Evolutionary conservation across 495 filamentous ascomycete species (phyloP), one percentile per base, ranked within the genome.

Genomic region (Aspergillus carlsbadensis): DNA sequence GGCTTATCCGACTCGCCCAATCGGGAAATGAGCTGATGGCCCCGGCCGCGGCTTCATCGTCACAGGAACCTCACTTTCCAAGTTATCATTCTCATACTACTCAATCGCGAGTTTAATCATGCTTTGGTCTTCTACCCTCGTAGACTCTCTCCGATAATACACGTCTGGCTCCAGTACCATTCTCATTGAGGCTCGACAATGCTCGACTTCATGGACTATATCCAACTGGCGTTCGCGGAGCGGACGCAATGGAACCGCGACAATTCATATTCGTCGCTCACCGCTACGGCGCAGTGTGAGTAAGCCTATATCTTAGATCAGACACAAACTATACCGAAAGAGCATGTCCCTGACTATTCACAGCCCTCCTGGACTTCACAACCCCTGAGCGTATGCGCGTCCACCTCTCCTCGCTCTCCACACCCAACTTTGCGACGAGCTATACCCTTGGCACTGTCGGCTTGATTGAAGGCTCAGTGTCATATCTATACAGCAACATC

Each of bases 171-270:
- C 10, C 14, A 17, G 50, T 7, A 51, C 13, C 43, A 17, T 31
- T 41, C 29, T 18, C 20, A 6, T 42, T 31, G 1, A 33, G 14
- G 36, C 22, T 45, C 49, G 56, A 78, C 53, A 57, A 98, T 98
- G 94, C 85, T 96, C 76, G 87, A 90, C 70, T 98, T 97, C 78
- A 98, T 98, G 92, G 91, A 97, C 68, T 92, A 96, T 74, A 86
- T 98, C 72, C 93, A 95, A 71, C 84, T 90, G 68, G 87, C 91
- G 69, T 98, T 98, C 75, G 89, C 89, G 70, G 80, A 87, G 71
- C 86, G 87, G 52, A 91, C 91, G 6, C 78, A 84, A 60, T 98
- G 94, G 94, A 90, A 93, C 67, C 81, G 84, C 57, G 92, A 98
- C 75, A 98, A 96, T 72, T 90, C 86, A 13, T 98, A 98, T 74